These are phyloP conservation scores for Candida schatavii DNA, from an alignment of 805 yeast genomes.

Conservation along the genomic window DNA sequence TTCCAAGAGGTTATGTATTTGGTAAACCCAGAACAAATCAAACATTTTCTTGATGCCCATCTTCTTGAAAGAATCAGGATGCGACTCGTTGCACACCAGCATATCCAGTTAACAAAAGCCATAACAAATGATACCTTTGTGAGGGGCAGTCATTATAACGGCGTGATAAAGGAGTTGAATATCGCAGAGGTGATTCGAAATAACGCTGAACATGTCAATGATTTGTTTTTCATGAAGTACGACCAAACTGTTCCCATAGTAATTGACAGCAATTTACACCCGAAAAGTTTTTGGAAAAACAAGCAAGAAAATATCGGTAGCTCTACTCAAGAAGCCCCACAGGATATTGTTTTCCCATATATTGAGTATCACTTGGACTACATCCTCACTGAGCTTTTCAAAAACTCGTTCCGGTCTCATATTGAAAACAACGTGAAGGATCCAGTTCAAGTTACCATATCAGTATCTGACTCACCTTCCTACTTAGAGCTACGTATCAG, in stretches of 20 bases:
- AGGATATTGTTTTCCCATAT: conserved; percentile 57
- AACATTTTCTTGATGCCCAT: conserved; percentile 69
- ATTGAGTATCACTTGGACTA: conserved; percentile 87
- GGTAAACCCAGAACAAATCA: conserved; percentile 47
- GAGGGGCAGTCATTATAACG: conserved; percentile 54
- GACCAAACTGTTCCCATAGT: conserved; percentile 65
- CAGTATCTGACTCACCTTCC: conserved; percentile 30
- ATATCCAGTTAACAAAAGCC: conserved; percentile 54
- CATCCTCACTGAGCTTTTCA: conserved; percentile 78
- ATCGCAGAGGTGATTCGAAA: conserved; percentile 62
- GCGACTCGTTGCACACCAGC: conserved; percentile 85
- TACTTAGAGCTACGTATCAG: conserved; percentile 70
- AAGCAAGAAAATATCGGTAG: not conserved
- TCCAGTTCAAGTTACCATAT: conserved; percentile 39
- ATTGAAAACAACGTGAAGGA: conserved; percentile 57
- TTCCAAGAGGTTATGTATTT: conserved; percentile 61
- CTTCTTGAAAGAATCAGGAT: conserved; percentile 81
- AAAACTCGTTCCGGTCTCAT: conserved; percentile 85
- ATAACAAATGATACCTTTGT: conserved; percentile 33
- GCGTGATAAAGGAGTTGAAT: conserved; percentile 61
- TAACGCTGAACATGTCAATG: conserved; percentile 75
- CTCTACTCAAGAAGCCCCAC: conserved; percentile 21
- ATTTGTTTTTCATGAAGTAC: conserved; percentile 77
- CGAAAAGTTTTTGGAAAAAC: conserved; percentile 25
- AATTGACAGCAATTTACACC: conserved; percentile 44